Conservation (phyloP, 495 filamentous ascomycete genomes). For the Polyplosphaeria fusca region DNA sequence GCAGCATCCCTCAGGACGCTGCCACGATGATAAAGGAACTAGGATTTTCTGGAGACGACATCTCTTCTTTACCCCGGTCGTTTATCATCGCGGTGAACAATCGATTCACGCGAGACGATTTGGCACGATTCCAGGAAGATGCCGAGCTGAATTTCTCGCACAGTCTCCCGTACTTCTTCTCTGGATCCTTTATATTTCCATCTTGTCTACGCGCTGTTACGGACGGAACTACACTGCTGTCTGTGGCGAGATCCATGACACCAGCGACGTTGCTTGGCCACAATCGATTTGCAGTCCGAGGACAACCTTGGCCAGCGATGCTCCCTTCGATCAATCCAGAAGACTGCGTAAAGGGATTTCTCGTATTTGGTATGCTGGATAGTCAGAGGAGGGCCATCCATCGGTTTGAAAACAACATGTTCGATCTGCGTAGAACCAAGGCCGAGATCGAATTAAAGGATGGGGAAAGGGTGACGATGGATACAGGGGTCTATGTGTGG, state of each 20-base stretch:
- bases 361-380: constrained; percentile 9
- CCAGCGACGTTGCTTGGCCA: background rate
- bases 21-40: background rate
- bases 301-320: constrained; percentile 4
- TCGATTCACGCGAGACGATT: background rate
- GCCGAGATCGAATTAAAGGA: background rate
- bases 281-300: background rate
- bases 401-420: constrained; percentile 5
- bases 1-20: background rate
- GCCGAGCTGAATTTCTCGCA: constrained; percentile 1
- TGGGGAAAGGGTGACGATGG: background rate
- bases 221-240: background rate
- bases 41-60: background rate
- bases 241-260: constrained; percentile 6
- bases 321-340: background rate
- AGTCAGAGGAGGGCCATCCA: constrained; percentile 2
- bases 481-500: constrained; percentile 11
- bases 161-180: constrained; percentile 14
- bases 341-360: constrained; percentile 2
- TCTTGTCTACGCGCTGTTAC: background rate
- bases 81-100: background rate
- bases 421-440: constrained; percentile 5
- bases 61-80: background rate
- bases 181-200: constrained; percentile 16
- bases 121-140: constrained; percentile 1